Percentiles rank a stretch among this genome's conserved stretches.
phyloP scores from a whole-genome alignment of 495 filamentous ascomycete species.

The Podospora bellae-mahoneyi region DNA sequence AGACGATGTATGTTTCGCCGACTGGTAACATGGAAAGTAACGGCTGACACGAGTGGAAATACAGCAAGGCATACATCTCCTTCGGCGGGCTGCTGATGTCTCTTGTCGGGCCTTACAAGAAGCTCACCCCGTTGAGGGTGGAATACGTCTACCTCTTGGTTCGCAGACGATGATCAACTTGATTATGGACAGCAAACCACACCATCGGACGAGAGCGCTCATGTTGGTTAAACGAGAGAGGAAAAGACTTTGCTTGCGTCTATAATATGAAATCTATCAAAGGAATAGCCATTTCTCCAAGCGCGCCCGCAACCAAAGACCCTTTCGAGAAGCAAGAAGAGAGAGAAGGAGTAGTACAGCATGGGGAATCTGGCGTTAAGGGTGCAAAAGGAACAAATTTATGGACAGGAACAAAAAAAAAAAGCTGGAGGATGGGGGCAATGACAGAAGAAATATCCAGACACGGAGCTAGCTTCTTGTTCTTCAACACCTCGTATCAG shows the following conservation, averaged over 20 bases:
- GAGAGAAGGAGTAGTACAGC: neutral
- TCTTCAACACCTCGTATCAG: constrained; percentile 11
- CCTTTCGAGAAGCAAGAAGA: neutral
- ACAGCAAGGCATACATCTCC: constrained; percentile 84
- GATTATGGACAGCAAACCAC: neutral
- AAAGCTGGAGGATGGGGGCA: constrained; percentile 10
- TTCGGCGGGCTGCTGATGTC: constrained; percentile 89
- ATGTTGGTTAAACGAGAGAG: neutral
- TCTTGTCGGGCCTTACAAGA: constrained; percentile 92
- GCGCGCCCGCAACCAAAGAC: neutral
- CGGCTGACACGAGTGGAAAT: neutral
- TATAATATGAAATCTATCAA: constrained; percentile 7
- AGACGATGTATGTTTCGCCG: constrained; percentile 69
- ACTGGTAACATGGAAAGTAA: neutral
- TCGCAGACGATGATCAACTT: constrained; percentile 68
- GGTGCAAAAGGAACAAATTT: constrained; percentile 12
- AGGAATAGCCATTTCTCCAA: neutral
- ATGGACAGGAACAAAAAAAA: neutral
- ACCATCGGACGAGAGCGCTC: neutral
- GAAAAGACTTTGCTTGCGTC: constrained; percentile 4
- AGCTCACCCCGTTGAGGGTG: constrained; percentile 81
- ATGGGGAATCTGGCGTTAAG: constrained; percentile 20
- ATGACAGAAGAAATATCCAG: constrained; percentile 28
- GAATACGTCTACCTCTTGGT: constrained; percentile 87
- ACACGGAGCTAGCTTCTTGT: constrained; percentile 8